Base-by-base conservation (phyloP, 192 early-diverging fungal genomes). In the Mortierella claussenii region DNA sequence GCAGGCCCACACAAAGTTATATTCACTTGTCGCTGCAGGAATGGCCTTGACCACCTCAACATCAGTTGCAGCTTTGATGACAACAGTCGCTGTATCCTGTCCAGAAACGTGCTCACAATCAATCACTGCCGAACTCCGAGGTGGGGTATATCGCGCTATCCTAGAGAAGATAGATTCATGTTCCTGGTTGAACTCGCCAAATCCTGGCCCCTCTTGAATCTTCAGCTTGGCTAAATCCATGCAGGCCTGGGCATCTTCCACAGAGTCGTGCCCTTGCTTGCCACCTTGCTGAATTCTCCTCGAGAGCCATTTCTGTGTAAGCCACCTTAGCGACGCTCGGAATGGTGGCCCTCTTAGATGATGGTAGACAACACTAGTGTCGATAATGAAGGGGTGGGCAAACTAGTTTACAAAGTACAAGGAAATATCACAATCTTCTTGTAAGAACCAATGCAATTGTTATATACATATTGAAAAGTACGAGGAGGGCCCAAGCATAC, bases 191-290 rank as follows among this genome's bases (percentile, higher is more conserved):
- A 61, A 75, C 28, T 68, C 60, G 26, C 86, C 84, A 65, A 79
- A 87, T 7, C 36, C 49, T 17, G 73, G 70, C 4, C 84, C 81
- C 11, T 76, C 51, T 37, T 78, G 21, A 17, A 90, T 23, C 45
- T 86, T 89, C 27, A 85, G 42, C 56, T 87, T 80, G 28, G 87
- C 80, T 0, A 93, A 45, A 61, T 93, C 90, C 48, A 93, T 52
- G 3, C 83, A 82, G 11, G 89, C 85, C 21, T 40, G 54, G n/a
- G 92, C 89, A 81, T 93, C 92, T 53, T 92, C 89, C 2, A 68
- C 55, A 24, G 85, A 85, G 71, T 92, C 88, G 65, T 93, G 92
- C 17, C 92, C 90, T 9, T 48, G 56, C 0, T 59, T 65, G 3
- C 73, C 73, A 34, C 79, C 65, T 21, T 51, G 44, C 54, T 93